These are phyloP conservation scores for Geotrichum macrosporum DNA, from an alignment of 1,139 yeast species.

Conservation along the genomic window DNA sequence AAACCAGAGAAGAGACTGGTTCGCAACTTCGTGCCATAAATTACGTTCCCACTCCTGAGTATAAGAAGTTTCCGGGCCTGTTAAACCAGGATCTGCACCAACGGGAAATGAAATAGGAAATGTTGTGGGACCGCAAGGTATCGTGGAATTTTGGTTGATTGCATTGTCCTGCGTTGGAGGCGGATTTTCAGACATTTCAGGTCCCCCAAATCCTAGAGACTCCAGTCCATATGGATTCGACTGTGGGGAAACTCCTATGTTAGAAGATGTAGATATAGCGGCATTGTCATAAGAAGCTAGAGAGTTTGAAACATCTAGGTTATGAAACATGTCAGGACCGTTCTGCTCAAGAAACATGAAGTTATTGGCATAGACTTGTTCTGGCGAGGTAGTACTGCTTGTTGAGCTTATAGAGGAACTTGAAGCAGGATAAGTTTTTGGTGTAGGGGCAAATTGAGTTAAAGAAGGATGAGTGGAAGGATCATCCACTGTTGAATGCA, in stretches of 20 bases:
- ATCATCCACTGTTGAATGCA: no score
- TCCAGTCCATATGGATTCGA: neutral
- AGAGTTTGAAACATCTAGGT: neutral
- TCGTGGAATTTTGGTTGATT: neutral
- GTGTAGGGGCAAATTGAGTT: neutral
- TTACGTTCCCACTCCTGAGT: conserved; percentile 24
- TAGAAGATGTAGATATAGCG: neutral
- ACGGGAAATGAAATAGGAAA: conserved; percentile 10
- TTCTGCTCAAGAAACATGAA: conserved; percentile 15
- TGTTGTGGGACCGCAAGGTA: neutral
- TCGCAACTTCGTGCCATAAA: conserved; percentile 30
- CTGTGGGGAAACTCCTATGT: neutral
- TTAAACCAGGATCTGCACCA: neutral
- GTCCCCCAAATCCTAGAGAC: neutral
- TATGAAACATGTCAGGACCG: conserved; percentile 21
- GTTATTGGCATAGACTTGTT: conserved; percentile 10
- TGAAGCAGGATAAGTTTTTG: neutral
- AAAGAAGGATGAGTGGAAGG: neutral
- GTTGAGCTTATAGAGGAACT: neutral
- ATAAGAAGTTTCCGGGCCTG: conserved; percentile 13
- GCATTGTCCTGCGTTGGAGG: neutral
- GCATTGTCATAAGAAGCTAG: neutral
- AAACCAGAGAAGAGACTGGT: conserved; percentile 23
- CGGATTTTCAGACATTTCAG: neutral
- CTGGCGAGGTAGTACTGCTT: conserved; percentile 10